These are phyloP conservation scores for Spongospora subterranea DNA, from an alignment of 208 protist genomes.

Conservation along the genomic window DNA sequence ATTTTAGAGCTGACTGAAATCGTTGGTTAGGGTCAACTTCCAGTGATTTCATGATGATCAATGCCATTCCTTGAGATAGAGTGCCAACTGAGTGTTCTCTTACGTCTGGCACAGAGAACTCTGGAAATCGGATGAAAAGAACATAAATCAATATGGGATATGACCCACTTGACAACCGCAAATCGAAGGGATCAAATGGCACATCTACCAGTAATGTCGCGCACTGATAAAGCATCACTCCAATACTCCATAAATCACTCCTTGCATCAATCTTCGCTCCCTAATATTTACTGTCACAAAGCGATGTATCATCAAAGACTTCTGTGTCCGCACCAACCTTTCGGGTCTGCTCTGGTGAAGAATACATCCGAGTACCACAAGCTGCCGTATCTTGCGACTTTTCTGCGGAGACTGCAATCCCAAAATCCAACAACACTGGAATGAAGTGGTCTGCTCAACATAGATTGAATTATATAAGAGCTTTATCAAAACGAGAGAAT, in stretches of 20 bases:
- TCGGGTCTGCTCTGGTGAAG: slow-evolving; percentile 5
- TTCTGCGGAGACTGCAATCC: not conserved
- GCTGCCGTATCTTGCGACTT: not conserved
- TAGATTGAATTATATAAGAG: no score
- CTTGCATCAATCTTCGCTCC: not conserved
- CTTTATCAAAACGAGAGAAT: no score
- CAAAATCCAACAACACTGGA: not conserved
- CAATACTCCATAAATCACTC: not conserved
- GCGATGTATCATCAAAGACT: not conserved
- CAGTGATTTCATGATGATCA: not conserved
- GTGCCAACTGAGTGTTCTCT: not conserved
- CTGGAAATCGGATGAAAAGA: not conserved
- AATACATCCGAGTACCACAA: slow-evolving; percentile 12
- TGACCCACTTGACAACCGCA: not conserved
- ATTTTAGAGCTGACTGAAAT: not conserved
- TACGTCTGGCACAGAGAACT: not conserved
- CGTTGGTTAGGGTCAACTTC: not conserved
- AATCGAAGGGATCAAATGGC: not conserved
- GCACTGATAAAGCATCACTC: not conserved
- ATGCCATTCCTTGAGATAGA: not conserved
- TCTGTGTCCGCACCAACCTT: not conserved
- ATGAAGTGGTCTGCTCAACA: not conserved
- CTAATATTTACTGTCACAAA: not conserved
- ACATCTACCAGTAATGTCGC: not conserved
- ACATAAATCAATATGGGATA: no score